Base-by-base conservation (phyloP, 2,329 filamentous ascomycete genomes). In the Pestalotiopsis sp. region DNA sequence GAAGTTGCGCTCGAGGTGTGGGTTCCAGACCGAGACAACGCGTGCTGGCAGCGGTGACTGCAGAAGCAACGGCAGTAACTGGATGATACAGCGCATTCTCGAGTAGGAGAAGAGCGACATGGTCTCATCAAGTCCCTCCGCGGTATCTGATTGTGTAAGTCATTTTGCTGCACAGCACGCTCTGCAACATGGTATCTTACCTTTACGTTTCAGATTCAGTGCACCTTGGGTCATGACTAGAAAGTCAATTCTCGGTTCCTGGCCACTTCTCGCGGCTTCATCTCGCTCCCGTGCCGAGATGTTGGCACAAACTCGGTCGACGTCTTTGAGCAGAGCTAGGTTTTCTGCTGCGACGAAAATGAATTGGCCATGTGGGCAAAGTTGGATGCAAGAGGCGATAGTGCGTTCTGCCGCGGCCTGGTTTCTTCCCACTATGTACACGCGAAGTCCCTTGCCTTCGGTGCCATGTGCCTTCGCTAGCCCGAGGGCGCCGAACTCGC, bases 81-180 rank as follows among this genome's bases (percentile, higher is more conserved):
- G 69, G 4, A 71, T 70, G 23, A 75, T 69, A 69, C 76, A 72
- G 27, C 76, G 74, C 71, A 77, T 77, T 36, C 77, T 74, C 4
- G 78, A 80, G 66, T 76, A 79, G 71, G 76, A 79, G 59, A 74
- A 75, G 66, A 76, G 76, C 25, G 72, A 74, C 70, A 76, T 72
- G 11, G 71, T 71, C 27, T 62, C 68, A 62, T 78, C 77, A 56
- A 80, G 68, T 3, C 77, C 77, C 70, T 79, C 79, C 49, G 52
- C 68, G 4, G 76, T 79, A 58, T 78, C 78, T 78, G 25, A 52
- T 52, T 13, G n/a, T 20, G 23, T 49, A 14, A 65, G 62, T 45
- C 4, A 36, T 31, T 5, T 25, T 13, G 7, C 57, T 13, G 7
- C 2, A n/a, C 45, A 38, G 23, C 1, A 11, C 41, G 4, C 9